Evolutionary conservation across 495 filamentous ascomycete genomes (phyloP), one percentile per base, ranked within the genome.

Genomic region (Pyrenula aspistea): DNA sequence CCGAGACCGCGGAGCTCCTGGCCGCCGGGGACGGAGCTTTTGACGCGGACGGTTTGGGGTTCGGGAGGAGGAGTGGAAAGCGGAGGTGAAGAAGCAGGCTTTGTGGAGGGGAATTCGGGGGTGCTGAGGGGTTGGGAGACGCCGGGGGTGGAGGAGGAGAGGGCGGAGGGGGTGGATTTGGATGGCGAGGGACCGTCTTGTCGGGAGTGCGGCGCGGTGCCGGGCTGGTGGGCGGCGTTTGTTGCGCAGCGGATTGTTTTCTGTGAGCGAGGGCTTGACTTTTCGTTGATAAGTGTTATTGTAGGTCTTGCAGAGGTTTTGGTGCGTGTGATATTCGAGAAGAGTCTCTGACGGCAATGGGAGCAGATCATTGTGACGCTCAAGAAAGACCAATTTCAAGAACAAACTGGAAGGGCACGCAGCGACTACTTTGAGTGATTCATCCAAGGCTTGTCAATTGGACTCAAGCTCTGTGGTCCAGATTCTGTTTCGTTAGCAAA

Each of bases 1-100:
- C 90, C 94, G 59, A 98, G 76, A 4, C 91, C 89, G 25, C 75
- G 82, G 55, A 98, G 65, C 31, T 77, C 71, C 1, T 87, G 90
- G 20, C 93, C 93, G 2, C 83, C 82, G 0, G 77, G 69, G 53
- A 84, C 84, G 49, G 70, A 81, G 54, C 79, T 83, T 2, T 62
- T 61, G 47, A 65, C 59, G 19, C 67, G 71, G 54, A 65, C 57
- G 1, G 61, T 48, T 8, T 56, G 56, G 10, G 68, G 54, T 55
- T 71, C 69, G 24, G 62, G 51, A 23, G 56, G 47, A 48, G 54
- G 64, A 47, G 53, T 67, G 60, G 21, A 23, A 62, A 24, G 63
- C 56, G 49, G 72, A 59, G 22, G 60, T 68, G 31, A 24, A 57
- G 24, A 55, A 19, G 49, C 47, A 55, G 62, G 67, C 61, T 42